Evolutionary conservation across 108 stramenopile species (phyloP), one percentile per base, ranked within the genome.

Genomic region (Epipyxis sp.): DNA sequence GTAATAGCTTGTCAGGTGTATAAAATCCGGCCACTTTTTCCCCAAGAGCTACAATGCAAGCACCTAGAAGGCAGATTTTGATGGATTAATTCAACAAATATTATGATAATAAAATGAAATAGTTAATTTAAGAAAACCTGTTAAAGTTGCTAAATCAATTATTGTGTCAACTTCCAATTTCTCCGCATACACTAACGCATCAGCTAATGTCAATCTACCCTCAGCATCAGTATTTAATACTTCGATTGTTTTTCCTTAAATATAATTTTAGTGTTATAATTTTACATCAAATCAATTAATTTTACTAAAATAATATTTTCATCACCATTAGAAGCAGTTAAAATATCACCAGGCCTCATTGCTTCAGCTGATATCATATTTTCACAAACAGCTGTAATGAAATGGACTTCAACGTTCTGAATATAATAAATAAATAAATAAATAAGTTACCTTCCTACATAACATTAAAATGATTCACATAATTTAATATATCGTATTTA

Each of bases 261-360:
- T n/a, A n/a, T n/a, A n/a, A n/a, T n/a, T n/a, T n/a, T n/a, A n/a
- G n/a, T n/a, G n/a, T n/a, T n/a, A n/a, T n/a, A n/a, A n/a, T n/a
- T n/a, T n/a, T n/a, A n/a, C n/a, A n/a, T n/a, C n/a, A n/a, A n/a
- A n/a, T n/a, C n/a, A n/a, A n/a, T n/a, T n/a, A n/a, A n/a, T n/a
- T n/a, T 25, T 25, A 25, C 25, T 25, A 72, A 20, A 95, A 91
- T 83, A 96, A 95, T 79, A 97, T 95, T 0, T 94, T 97, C 79
- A 95, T 97, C 42, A n/a, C 95, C 95, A 82, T 98, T 98, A 37
- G 92, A 93, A 39, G 97, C 97, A n/a, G 91, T 92, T 29, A 98
- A 82, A 59, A 98, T 91, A 77, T 98, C 97, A 54, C 91, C 90
- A 0, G 97, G 95, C 29, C 94, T 92, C 59, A 94, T 77, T 34